phyloP scores from a whole-genome alignment of 2,329 filamentous ascomycete genomes.

The Juglanconis juglandina region DNA sequence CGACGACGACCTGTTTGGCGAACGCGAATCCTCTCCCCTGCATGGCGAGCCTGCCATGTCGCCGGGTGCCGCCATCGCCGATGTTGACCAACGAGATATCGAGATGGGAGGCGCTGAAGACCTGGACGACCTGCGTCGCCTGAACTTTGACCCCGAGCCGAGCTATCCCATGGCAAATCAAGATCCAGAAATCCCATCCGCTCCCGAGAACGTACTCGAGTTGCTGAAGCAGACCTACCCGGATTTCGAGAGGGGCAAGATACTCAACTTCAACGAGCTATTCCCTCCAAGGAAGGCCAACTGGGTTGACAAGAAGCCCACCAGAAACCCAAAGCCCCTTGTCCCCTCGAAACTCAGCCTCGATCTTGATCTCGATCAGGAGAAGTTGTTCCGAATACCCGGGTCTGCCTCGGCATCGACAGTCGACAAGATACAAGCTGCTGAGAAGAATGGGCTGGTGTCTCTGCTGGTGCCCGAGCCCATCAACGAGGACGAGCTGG shows the following conservation, averaged over 20 bases:
- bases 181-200: slow-evolving; percentile 62
- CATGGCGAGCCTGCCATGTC: slow-evolving; percentile 42
- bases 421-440: slow-evolving; percentile 54
- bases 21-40: slow-evolving; percentile 47
- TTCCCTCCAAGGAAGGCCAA: slow-evolving; percentile 77
- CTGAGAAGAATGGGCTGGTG: slow-evolving; percentile 46
- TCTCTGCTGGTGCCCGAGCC: slow-evolving; percentile 37
- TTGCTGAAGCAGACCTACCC: slow-evolving; percentile 79
- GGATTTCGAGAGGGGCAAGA: slow-evolving; percentile 69
- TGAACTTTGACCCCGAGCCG: slow-evolving; percentile 44
- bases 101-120: slow-evolving; percentile 31
- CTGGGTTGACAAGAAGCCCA: slow-evolving; percentile 74
- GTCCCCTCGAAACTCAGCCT: slow-evolving; percentile 84
- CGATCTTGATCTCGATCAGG: slow-evolving; percentile 81
- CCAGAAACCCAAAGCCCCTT: slow-evolving; percentile 76
- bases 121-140: slow-evolving; percentile 33
- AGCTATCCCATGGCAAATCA: slow-evolving; percentile 48
- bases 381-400: slow-evolving; percentile 77
- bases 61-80: slow-evolving; percentile 39
- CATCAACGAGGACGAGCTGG: slow-evolving; percentile 42
- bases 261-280: slow-evolving; percentile 76
- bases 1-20: slow-evolving; percentile 66
- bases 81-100: slow-evolving; percentile 26
- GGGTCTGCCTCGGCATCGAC: slow-evolving; percentile 53
- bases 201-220: slow-evolving; percentile 70